Percentiles rank a stretch among this genome's conserved stretches.
phyloP scores from a whole-genome alignment of 495 filamentous ascomycete species.

The Penicillium lagena region DNA sequence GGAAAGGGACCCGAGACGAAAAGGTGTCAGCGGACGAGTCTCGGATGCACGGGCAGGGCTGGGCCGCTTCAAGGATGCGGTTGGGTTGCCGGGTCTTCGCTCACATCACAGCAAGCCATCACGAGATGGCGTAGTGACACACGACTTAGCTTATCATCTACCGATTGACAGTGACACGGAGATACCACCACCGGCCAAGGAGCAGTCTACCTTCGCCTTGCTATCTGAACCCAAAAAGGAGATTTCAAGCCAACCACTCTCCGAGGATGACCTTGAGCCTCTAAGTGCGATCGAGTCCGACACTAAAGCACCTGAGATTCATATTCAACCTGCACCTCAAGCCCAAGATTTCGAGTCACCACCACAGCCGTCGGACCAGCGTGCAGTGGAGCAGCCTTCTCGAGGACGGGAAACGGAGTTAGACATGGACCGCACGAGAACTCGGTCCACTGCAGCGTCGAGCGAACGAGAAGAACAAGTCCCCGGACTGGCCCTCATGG shows the following conservation, averaged over 20 bases:
- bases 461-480: constrained; percentile 16
- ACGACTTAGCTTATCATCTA: constrained; percentile 23
- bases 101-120: constrained; percentile 40
- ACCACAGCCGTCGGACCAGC: constrained; percentile 8
- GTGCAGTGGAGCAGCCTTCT: constrained; percentile 5
- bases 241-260: constrained; percentile 5
- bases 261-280: constrained; percentile 2
- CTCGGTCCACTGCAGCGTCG: constrained; percentile 31
- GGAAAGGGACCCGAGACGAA: constrained; percentile 65
- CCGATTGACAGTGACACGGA: constrained; percentile 31
- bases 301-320: constrained; percentile 27
- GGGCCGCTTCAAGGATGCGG: constrained; percentile 77
- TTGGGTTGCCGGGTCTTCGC: constrained; percentile 50
- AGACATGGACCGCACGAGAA: constrained; percentile 24
- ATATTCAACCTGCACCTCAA: constrained; percentile 22
- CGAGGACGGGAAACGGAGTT: constrained; percentile 20
- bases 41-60: constrained; percentile 81
- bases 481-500: constrained; percentile 22
- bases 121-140: constrained; percentile 31
- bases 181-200: constrained; percentile 6
- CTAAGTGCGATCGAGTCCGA: constrained; percentile 1
- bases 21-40: constrained; percentile 71
- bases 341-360: constrained; percentile 12
- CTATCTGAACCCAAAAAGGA: constrained; percentile 10
- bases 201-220: constrained; percentile 8